phyloP scores from a whole-genome alignment of 352 stramenopile genomes.

The Pythium plurisporium region DNA sequence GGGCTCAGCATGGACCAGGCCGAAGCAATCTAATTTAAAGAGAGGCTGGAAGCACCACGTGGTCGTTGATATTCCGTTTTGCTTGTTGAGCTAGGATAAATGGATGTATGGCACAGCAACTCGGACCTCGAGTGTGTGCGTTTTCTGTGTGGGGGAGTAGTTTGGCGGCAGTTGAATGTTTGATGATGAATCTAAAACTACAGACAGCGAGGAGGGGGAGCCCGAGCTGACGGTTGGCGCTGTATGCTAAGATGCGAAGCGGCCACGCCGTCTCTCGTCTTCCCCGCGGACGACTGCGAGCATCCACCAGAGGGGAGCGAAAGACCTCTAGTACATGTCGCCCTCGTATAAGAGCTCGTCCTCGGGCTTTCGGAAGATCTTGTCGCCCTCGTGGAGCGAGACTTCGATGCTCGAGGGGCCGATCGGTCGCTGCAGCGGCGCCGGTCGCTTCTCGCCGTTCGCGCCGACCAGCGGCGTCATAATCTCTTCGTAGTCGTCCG shows the following conservation, averaged over 20 bases:
- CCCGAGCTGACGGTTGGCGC: too few relatives aligned
- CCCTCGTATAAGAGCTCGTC: constrained; percentile 86
- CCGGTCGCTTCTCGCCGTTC: constrained; percentile 56
- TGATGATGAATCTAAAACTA: constrained; percentile 28
- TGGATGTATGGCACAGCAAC: background rate
- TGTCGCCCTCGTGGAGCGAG: constrained; percentile 81
- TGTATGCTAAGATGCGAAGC: too few relatives aligned
- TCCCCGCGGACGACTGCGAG: constrained; percentile 1
- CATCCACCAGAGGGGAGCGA: constrained; percentile 10
- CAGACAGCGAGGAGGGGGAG: constrained; percentile 18
- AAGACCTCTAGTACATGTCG: constrained; percentile 80
- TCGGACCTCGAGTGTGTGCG: background rate
- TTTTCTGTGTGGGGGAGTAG: background rate
- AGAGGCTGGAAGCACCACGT: too few relatives aligned
- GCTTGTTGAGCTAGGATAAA: background rate
- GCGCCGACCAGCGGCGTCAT: constrained; percentile 83
- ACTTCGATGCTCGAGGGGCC: constrained; percentile 66
- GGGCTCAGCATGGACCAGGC: constrained; percentile 63
- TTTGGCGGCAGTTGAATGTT: background rate
- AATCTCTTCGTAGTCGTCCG: constrained; percentile 88
- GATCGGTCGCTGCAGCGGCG: constrained; percentile 58
- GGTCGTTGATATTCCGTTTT: background rate
- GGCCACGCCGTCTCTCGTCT: background rate
- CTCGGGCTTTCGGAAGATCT: constrained; percentile 84
- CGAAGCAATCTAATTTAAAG: constrained; percentile 29